phyloP scores from a whole-genome alignment of 306 rosid species.

The Astragalus glycyphyllos region DNA sequence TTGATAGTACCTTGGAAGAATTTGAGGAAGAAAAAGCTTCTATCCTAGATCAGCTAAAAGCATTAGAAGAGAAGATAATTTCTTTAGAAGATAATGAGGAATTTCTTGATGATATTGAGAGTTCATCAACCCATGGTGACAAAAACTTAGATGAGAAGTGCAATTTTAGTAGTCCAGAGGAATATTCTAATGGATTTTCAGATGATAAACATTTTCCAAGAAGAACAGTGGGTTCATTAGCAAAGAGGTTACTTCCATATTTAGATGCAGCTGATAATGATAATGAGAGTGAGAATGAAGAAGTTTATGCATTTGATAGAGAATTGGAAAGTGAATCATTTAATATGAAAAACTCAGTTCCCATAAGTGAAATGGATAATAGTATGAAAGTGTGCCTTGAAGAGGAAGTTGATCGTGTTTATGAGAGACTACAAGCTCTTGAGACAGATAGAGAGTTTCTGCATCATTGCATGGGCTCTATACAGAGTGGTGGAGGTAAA shows the following conservation, averaged over 20 bases:
- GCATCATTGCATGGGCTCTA: constrained; percentile 66
- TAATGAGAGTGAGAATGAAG: constrained; percentile 47
- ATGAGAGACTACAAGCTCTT: constrained; percentile 78
- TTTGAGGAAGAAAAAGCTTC: constrained; percentile 76
- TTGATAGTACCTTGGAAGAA: constrained; percentile 67
- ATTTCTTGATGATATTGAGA: constrained; percentile 48
- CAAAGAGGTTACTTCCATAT: constrained; percentile 72
- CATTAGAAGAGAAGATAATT: constrained; percentile 71
- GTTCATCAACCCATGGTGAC: constrained; percentile 30
- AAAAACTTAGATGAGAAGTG: constrained; percentile 43
- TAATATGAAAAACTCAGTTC: constrained; percentile 44
- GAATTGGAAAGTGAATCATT: constrained; percentile 43
- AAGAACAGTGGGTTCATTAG: constrained; percentile 58
- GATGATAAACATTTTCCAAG: constrained; percentile 44
- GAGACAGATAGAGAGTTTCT: constrained; percentile 78
- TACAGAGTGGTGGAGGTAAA: constrained; percentile 74
- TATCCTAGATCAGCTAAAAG: constrained; percentile 74
- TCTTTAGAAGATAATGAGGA: constrained; percentile 58
- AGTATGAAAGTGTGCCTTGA: constrained; percentile 54
- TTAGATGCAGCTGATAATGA: constrained; percentile 54
- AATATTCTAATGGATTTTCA: constrained; percentile 41
- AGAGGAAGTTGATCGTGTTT: constrained; percentile 81
- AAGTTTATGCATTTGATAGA: constrained; percentile 37
- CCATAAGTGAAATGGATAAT: constrained; percentile 45
- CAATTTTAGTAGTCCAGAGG: constrained; percentile 51